These are phyloP conservation scores for Rosellinia necatrix DNA, from an alignment of 2,329 filamentous ascomycete species.

Conservation along the genomic window DNA sequence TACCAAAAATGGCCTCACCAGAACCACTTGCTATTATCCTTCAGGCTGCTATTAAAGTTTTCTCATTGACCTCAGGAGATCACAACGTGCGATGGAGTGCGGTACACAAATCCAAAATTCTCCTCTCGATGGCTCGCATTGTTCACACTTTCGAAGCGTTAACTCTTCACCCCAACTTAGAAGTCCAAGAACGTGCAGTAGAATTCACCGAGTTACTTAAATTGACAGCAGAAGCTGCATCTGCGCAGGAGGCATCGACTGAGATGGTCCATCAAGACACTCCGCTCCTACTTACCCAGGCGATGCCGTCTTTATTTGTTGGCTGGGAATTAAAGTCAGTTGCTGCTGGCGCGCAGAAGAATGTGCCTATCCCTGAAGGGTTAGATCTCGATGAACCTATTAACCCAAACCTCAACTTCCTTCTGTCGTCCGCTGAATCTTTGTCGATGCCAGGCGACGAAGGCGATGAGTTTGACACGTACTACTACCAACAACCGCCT, in stretches of 20 bases:
- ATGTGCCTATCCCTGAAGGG: slow-evolving; percentile 77
- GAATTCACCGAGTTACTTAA: slow-evolving; percentile 91
- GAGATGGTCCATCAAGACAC: slow-evolving; percentile 64
- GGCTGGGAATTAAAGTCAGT: slow-evolving; percentile 93
- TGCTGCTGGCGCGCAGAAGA: slow-evolving; percentile 77
- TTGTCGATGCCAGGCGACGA: slow-evolving; percentile 56
- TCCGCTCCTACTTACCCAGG: slow-evolving; percentile 85
- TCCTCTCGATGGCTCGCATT: slow-evolving; percentile 79
- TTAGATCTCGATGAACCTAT: slow-evolving; percentile 83
- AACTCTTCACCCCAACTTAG: slow-evolving; percentile 80
- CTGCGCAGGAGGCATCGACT: slow-evolving; percentile 64
- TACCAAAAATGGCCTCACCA: slow-evolving; percentile 61
- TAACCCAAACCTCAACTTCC: slow-evolving; percentile 70
- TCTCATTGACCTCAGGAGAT: slow-evolving; percentile 71
- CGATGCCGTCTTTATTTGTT: slow-evolving; percentile 83
- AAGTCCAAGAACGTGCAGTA: slow-evolving; percentile 93
- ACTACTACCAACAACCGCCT: slow-evolving; percentile 63
- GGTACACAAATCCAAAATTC: slow-evolving; percentile 73
- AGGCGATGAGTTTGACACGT: slow-evolving; percentile 69
- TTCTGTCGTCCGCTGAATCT: slow-evolving; percentile 66
- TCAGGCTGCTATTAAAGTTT: slow-evolving; percentile 85
- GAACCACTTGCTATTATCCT: slow-evolving; percentile 77
- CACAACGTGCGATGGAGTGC: slow-evolving; percentile 70
- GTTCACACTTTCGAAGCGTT: slow-evolving; percentile 81
- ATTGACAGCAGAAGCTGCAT: slow-evolving; percentile 79